Evolutionary conservation across 768 basidiomycete species (phyloP), one percentile per base, ranked within the genome.

Genomic region (Suillus weaverae): DNA sequence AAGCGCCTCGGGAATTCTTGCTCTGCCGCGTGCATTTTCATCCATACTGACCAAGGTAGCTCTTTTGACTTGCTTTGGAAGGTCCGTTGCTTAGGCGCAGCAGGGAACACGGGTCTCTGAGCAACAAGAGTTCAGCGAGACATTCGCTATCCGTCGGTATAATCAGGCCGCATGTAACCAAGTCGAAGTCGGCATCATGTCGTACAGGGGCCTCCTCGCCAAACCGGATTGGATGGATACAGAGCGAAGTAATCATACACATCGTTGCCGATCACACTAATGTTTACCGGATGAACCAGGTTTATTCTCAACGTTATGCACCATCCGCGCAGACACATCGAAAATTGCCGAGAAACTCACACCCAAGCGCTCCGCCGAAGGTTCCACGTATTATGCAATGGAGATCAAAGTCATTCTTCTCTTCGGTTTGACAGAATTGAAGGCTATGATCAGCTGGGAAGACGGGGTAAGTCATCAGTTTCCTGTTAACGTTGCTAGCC

Each of bases 381-480:
- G 74, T 3, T 39, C 64, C 30, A 8, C 57, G 67, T 76, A 77
- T 50, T 74, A 68, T n/a, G 65, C 64, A 20, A 62, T 75, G 48
- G 75, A 76, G 18, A 65, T 76, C 57, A 74, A 72, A 11, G 64
- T 86, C 6, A 74, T 86, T 11, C 65, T 87, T 30, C 71, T 81
- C 9, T 85, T 87, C 62, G 86, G 86, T 5, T 67, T 83, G 54
- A 86, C 84, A 3, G 86, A 86, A 65, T 70, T 86, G 66, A 81
- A 78, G 64, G 85, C 84, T 0, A 81, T 84, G 56, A 78, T 86
- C 56, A 74, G 78, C 32, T 87, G 85, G 85, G 72, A 76, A 66
- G 83, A 85, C 50, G 77, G 80, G 60, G 84, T 84, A 74, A 30
- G 79, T 80, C 14, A 41, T 2, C 22, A 2, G 14, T 14, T 20